Evolutionary conservation across 371 early-diverging fungal species (phyloP).

Genomic region (Mortierella sp.): DNA sequence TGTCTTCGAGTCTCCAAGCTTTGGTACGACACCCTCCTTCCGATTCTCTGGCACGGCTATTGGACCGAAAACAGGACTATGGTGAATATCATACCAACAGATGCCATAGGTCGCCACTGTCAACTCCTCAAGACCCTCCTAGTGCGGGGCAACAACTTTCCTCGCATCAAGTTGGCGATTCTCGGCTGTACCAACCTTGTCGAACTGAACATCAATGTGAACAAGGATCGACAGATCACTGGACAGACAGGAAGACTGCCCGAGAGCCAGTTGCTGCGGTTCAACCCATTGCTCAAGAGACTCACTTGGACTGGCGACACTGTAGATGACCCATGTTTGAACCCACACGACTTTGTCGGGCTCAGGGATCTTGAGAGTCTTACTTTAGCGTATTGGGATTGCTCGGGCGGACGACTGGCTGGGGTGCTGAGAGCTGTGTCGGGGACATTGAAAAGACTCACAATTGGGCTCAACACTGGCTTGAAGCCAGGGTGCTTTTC

Average conservation of each 20-base stretch:
- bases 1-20: neutral
- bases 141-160: too few relatives aligned
- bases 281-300: neutral
- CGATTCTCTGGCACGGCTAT: neutral
- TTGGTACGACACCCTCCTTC: neutral
- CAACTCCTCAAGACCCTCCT: too few relatives aligned
- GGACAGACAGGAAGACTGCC: too few relatives aligned
- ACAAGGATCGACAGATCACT: too few relatives aligned
- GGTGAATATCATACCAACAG: too few relatives aligned
- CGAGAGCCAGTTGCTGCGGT: neutral
- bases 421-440: neutral
- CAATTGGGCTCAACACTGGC: neutral
- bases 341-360: neutral
- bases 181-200: too few relatives aligned
- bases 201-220: too few relatives aligned
- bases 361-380: neutral
- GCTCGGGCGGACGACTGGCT: neutral
- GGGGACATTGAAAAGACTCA: neutral
- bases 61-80: too few relatives aligned
- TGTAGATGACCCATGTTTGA: neutral
- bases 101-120: too few relatives aligned
- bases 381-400: neutral
- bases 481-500: neutral
- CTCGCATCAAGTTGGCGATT: too few relatives aligned
- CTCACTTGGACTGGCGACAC: neutral